Evolutionary conservation across 2,329 filamentous ascomycete genomes (phyloP).

Genomic region (Reticulascus tulasneorum): DNA sequence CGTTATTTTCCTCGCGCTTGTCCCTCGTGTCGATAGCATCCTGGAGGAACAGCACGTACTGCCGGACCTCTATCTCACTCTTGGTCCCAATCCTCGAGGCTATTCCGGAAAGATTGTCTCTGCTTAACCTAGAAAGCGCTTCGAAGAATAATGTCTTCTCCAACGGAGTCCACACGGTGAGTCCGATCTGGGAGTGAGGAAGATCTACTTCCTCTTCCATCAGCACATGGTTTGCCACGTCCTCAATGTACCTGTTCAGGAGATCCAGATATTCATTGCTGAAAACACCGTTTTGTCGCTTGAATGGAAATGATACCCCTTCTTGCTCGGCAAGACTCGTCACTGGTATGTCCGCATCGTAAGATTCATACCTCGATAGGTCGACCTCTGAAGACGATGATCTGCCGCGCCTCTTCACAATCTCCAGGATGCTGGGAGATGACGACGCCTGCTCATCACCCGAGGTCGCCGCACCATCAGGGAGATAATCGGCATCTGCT

Average conservation of each 20-base stretch:
- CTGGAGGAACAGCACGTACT: constrained; percentile 64
- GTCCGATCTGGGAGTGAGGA: constrained; percentile 58
- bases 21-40: constrained; percentile 39
- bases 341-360: too few relatives aligned
- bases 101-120: constrained; percentile 58
- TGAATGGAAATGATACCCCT: too few relatives aligned
- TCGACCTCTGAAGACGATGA: too few relatives aligned
- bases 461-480: not conserved
- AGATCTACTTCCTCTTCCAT: constrained; percentile 27
- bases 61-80: constrained; percentile 66
- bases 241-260: constrained; percentile 55
- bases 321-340: too few relatives aligned
- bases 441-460: too few relatives aligned
- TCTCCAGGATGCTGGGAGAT: too few relatives aligned
- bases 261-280: constrained; percentile 45
- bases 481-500: constrained; percentile 17
- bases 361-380: too few relatives aligned
- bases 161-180: constrained; percentile 61
- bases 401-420: too few relatives aligned
- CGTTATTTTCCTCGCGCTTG: constrained; percentile 23
- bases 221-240: constrained; percentile 38
- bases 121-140: constrained; percentile 60
- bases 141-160: constrained; percentile 73
- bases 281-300: constrained; percentile 39
- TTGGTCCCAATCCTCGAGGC: constrained; percentile 65